A percentile compares a stretch with the other conserved stretches of the same genome.
Evolutionary conservation across 345 rosid species (phyloP).

Genomic region (Hibiscus mutabilis): DNA sequence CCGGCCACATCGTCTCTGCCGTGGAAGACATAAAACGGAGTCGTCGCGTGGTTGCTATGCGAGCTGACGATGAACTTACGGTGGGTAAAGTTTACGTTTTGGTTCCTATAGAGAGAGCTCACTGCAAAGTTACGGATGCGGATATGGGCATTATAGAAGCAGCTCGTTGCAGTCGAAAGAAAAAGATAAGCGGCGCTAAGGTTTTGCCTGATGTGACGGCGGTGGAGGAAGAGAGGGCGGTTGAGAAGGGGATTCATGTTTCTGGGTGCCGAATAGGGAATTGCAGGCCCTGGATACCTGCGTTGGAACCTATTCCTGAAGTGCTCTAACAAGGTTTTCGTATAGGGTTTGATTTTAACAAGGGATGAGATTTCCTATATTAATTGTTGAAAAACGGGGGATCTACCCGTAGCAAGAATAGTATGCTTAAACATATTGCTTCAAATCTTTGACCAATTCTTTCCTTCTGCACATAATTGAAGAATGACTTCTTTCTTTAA

Average conservation of each 20-base stretch:
- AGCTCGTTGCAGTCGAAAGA: constrained; percentile 3
- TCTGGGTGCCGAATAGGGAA: not conserved
- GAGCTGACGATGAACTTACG: constrained; percentile 38
- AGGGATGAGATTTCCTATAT: not conserved
- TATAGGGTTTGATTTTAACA: not conserved
- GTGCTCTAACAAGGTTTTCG: constrained; percentile 3
- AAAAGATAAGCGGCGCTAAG: constrained; percentile 21
- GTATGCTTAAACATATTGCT: not conserved
- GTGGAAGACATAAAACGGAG: constrained; percentile 18
- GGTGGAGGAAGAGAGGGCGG: not conserved
- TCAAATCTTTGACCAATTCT: not conserved
- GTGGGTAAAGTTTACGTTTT: constrained; percentile 29
- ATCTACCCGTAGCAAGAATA: not conserved
- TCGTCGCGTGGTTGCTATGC: constrained; percentile 22
- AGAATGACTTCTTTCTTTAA: no score
- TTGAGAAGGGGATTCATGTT: not conserved
- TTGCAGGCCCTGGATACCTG: constrained; percentile 27
- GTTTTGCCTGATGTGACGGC: constrained; percentile 22
- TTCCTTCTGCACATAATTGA: not conserved
- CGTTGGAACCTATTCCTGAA: constrained; percentile 35
- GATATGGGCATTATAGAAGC: constrained; percentile 21
- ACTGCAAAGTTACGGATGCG: constrained; percentile 21
- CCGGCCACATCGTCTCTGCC: constrained; percentile 26
- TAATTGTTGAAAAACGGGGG: not conserved
- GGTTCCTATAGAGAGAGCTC: constrained; percentile 19